Evolutionary conservation across 148 eudicot species (phyloP).

Genomic region (Silene conica): DNA sequence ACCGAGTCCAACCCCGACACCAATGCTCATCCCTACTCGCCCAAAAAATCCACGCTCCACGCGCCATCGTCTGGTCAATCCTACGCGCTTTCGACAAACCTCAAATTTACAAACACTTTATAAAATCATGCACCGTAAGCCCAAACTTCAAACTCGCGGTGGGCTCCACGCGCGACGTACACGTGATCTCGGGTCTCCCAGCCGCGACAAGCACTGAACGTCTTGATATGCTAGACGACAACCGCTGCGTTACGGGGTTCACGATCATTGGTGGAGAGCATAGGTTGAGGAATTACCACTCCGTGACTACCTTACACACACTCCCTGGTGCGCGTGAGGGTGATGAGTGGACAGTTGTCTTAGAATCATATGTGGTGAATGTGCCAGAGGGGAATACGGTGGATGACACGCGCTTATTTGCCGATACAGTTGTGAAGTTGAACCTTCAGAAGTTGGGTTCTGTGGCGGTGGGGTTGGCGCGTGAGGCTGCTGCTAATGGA

Average conservation of each 20-base stretch:
- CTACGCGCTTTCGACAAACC: conserved; percentile 66
- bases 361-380: conserved; percentile 74
- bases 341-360: conserved; percentile 42
- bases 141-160: conserved; percentile 30
- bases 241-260: conserved; percentile 46
- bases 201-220: conserved; percentile 67
- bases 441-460: conserved; percentile 71
- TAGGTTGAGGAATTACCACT: conserved; percentile 53
- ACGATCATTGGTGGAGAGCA: conserved; percentile 71
- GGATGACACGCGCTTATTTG: conserved; percentile 76
- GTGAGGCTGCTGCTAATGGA: conserved; percentile 8
- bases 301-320: conserved; percentile 55
- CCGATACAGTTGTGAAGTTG: conserved; percentile 79
- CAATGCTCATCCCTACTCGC: conserved; percentile 66
- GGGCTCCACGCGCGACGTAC: conserved; percentile 50
- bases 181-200: conserved; percentile 64
- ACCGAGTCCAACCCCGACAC: conserved; percentile 24
- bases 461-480: conserved; percentile 37
- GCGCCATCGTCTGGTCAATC: conserved; percentile 52
- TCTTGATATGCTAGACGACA: conserved; percentile 59
- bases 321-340: conserved; percentile 25
- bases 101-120: conserved; percentile 65
- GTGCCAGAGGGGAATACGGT: conserved; percentile 81
- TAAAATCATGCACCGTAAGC: conserved; percentile 46
- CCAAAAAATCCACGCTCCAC: conserved; percentile 55